A percentile compares a stretch with the other conserved stretches of the same genome.
Evolutionary conservation across 768 basidiomycete genomes (phyloP).

Genomic region (Mycena galopus): DNA sequence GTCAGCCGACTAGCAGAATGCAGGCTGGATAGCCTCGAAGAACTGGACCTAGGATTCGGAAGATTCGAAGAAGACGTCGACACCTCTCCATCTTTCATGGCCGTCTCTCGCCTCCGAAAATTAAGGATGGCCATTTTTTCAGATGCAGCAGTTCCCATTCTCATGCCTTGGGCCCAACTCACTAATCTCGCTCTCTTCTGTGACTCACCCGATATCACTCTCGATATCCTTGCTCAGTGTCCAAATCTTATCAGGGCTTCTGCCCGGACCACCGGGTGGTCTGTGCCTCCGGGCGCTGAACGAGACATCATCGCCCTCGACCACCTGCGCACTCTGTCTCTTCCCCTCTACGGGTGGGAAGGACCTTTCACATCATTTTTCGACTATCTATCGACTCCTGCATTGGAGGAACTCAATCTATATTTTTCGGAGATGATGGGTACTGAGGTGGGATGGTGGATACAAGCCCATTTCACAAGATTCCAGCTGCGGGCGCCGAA

Average conservation of each 20-base stretch:
- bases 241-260: neutral
- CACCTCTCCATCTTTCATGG: neutral
- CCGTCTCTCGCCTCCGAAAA: neutral
- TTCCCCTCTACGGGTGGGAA: neutral
- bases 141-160: neutral
- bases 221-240: neutral
- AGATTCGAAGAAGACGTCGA: neutral
- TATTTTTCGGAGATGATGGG: neutral
- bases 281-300: neutral
- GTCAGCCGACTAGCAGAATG: neutral
- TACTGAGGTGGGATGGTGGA: neutral
- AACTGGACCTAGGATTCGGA: neutral
- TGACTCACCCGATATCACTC: neutral
- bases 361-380: neutral
- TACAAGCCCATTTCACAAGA: neutral
- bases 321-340: neutral
- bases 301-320: neutral
- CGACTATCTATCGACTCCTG: neutral
- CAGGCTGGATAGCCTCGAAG: neutral
- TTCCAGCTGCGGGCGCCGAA: conserved; percentile 5
- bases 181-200: neutral
- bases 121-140: neutral
- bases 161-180: conserved; percentile 3
- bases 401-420: neutral
- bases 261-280: neutral